A percentile compares a stretch with the other conserved stretches of the same genome.
Conservation (phyloP, 306 rosid genomes). For the Ziziphus jujuba region DNA sequence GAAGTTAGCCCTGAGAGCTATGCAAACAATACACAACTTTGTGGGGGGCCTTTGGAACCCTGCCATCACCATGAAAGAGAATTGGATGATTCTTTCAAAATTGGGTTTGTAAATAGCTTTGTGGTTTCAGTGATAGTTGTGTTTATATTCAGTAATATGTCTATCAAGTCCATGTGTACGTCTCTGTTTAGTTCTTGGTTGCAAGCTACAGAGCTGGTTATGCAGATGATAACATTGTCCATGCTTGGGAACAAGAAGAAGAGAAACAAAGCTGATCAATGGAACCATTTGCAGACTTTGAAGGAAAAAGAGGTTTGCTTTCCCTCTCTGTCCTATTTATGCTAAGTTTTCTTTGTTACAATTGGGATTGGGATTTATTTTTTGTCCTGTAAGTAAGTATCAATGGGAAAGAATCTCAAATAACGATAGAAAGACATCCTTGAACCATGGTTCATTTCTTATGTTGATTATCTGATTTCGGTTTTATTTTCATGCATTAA, state of each 20-base stretch:
- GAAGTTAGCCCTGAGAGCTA: conserved; percentile 1
- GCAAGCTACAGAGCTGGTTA: conserved; percentile 1
- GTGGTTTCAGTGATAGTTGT: conserved; percentile 4
- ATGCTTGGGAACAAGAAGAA: conserved; percentile 7
- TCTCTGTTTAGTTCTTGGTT: conserved; percentile 10
- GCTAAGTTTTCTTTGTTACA: background rate
- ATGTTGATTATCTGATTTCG: background rate
- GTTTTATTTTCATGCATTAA: background rate
- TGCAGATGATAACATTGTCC: background rate
- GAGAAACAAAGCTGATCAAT: conserved; percentile 2
- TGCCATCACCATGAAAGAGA: conserved; percentile 6
- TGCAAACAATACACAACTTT: conserved; percentile 34
- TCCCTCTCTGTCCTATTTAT: conserved; percentile 2
- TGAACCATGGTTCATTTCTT: background rate
- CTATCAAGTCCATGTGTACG: background rate
- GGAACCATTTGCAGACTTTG: conserved; percentile 14
- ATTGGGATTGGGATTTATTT: background rate
- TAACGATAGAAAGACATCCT: too few species aligned
- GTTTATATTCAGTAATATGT: background rate
- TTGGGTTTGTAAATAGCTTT: conserved; percentile 24
- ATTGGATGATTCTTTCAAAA: conserved; percentile 2
- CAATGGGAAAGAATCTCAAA: too few species aligned
- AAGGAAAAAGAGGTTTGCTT: conserved; percentile 27
- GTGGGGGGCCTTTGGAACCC: conserved; percentile 25
- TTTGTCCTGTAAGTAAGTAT: too few species aligned